Evolutionary conservation across 495 filamentous ascomycete genomes (phyloP).

Genomic region (Alectoria sarmentosa): DNA sequence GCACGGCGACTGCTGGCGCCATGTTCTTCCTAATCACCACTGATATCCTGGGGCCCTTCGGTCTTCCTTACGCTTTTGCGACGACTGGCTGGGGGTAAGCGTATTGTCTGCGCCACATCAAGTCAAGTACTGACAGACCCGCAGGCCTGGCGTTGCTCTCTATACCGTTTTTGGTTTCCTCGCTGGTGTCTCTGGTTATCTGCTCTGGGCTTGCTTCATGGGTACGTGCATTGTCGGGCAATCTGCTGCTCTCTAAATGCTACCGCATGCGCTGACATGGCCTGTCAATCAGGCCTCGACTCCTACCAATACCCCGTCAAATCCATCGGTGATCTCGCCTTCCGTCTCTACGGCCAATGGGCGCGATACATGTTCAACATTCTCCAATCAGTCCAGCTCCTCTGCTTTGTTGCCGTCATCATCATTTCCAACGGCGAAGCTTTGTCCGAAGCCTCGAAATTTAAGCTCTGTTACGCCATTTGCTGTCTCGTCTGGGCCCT

Average conservation of each 20-base stretch:
- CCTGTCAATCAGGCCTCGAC: constrained; percentile 20
- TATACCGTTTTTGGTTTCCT: constrained; percentile 33
- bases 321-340: constrained; percentile 53
- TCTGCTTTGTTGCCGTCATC: constrained; percentile 47
- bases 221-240: constrained; percentile 41
- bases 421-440: constrained; percentile 49
- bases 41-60: constrained; percentile 54
- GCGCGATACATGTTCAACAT: constrained; percentile 53
- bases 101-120: not conserved
- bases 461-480: constrained; percentile 35
- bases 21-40: constrained; percentile 54
- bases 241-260: not conserved
- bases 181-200: constrained; percentile 44
- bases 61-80: constrained; percentile 34
- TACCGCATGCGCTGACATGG: not conserved
- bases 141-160: constrained; percentile 29
- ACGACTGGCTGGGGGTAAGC: constrained; percentile 29
- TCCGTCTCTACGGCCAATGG: constrained; percentile 46
- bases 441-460: constrained; percentile 49
- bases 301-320: constrained; percentile 43
- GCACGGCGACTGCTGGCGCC: constrained; percentile 41
- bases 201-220: constrained; percentile 51
- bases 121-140: not conserved
- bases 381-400: constrained; percentile 43
- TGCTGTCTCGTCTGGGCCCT: constrained; percentile 36